Evolutionary conservation across 2,329 filamentous ascomycete genomes (phyloP).

Genomic region (Aspergillus caelatus): DNA sequence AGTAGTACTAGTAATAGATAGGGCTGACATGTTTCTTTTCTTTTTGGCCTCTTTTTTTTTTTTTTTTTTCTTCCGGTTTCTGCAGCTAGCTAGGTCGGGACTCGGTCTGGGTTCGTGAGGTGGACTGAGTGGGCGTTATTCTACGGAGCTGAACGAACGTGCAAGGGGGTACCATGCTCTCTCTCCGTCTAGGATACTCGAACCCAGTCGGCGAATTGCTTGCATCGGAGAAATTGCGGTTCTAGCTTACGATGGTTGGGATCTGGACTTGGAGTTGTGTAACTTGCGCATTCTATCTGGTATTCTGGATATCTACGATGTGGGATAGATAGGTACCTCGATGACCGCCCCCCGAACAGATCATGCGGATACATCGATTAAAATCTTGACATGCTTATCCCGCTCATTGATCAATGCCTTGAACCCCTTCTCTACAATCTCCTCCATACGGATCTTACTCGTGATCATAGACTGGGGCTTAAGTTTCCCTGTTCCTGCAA

Average conservation of each 20-base stretch:
- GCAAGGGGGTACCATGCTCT: no score
- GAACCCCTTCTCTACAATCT: slow-evolving; percentile 61
- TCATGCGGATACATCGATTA: slow-evolving; percentile 47
- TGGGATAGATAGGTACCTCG: no score
- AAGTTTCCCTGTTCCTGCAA: slow-evolving; percentile 46
- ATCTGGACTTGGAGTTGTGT: not conserved
- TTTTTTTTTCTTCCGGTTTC: no score
- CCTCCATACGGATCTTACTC: slow-evolving; percentile 58
- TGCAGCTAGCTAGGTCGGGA: not conserved
- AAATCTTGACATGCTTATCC: slow-evolving; percentile 65
- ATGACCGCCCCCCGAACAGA: not conserved
- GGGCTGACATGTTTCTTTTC: not conserved
- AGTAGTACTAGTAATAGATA: not conserved
- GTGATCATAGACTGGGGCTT: slow-evolving; percentile 64
- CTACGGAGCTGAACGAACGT: not conserved
- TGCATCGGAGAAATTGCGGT: not conserved
- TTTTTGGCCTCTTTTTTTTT: not conserved
- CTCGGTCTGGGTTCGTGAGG: not conserved
- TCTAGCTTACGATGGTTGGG: not conserved
- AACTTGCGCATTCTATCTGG: not conserved
- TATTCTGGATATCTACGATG: no score
- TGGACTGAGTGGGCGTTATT: not conserved
- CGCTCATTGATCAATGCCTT: slow-evolving; percentile 61
- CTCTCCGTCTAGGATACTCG: not conserved
- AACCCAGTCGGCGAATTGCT: not conserved